These are phyloP conservation scores for Pseudoturritis turrita DNA, from an alignment of 345 rosid species.

Conservation along the genomic window DNA sequence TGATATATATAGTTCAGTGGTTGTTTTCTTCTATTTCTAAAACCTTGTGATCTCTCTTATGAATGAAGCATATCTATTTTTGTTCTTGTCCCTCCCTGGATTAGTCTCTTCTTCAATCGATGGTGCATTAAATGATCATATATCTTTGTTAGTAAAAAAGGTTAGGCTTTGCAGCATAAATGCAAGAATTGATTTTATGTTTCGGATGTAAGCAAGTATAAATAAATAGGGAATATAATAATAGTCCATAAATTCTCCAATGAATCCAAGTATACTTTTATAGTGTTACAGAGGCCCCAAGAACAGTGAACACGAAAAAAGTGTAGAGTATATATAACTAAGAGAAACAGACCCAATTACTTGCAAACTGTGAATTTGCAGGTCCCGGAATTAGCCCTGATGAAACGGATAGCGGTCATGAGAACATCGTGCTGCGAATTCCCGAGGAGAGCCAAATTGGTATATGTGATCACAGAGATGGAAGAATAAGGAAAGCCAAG, in stretches of 20 bases:
- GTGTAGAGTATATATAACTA: not conserved
- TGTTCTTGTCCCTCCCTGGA: not conserved
- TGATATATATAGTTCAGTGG: constrained; percentile 19
- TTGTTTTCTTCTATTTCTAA: constrained; percentile 12
- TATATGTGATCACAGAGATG: constrained; percentile 40
- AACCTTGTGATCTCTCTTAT: constrained; percentile 21
- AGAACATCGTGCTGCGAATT: constrained; percentile 45
- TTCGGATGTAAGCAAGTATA: not conserved
- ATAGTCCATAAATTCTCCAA: not conserved
- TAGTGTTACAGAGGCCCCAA: constrained; percentile 10
- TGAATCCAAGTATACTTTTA: constrained; percentile 11
- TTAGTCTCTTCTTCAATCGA: not conserved
- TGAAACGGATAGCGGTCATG: constrained; percentile 55
- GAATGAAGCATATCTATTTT: constrained; percentile 19
- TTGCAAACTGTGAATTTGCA: constrained; percentile 67
- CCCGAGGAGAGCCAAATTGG: constrained; percentile 60
- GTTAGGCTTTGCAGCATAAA: not conserved
- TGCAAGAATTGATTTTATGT: not conserved
- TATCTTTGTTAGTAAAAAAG: not conserved
- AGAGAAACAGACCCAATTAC: constrained; percentile 19
- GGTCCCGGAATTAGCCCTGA: constrained; percentile 68
- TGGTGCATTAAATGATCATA: not conserved
- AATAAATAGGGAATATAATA: not conserved
- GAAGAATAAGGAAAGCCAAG: constrained; percentile 55
- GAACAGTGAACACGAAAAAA: not conserved